Conservation (phyloP, 257 asterid genomes). For the Echites panduratus region DNA sequence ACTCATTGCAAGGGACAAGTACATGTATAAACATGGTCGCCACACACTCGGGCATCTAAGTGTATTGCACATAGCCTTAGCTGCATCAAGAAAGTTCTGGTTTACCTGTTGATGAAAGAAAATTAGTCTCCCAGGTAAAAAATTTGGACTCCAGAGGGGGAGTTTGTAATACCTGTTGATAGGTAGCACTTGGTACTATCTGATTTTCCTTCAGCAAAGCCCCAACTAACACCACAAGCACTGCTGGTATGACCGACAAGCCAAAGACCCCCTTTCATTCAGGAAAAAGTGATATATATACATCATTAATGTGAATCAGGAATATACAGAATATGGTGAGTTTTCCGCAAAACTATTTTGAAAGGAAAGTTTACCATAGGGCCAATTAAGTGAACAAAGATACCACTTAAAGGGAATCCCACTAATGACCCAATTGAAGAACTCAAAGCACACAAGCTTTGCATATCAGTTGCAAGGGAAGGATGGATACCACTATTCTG, state of each 20-base stretch:
- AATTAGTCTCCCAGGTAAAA: constrained; percentile 10
- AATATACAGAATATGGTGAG: not conserved
- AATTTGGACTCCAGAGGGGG: constrained; percentile 9
- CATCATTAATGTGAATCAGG: not conserved
- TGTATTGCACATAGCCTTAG: constrained; percentile 85
- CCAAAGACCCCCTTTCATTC: constrained; percentile 81
- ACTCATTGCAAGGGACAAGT: constrained; percentile 63
- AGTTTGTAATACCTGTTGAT: constrained; percentile 52
- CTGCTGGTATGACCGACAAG: constrained; percentile 68
- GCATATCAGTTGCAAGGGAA: constrained; percentile 88
- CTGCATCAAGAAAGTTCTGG: constrained; percentile 63
- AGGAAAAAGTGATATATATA: not conserved
- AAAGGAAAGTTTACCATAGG: constrained; percentile 56
- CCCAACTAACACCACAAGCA: constrained; percentile 72
- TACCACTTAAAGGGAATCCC: constrained; percentile 80
- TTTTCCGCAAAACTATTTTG: not conserved
- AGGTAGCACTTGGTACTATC: constrained; percentile 30
- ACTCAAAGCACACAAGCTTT: constrained; percentile 87
- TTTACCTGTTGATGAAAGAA: constrained; percentile 49
- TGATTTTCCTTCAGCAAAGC: constrained; percentile 63
- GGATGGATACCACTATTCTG: constrained; percentile 76
- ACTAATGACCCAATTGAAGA: constrained; percentile 76
- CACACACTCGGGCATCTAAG: constrained; percentile 69
- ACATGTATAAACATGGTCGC: constrained; percentile 94
- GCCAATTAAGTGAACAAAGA: constrained; percentile 78